Evolutionary conservation across 2,329 filamentous ascomycete genomes (phyloP), one percentile per base, ranked within the genome.

Genomic region (Aspergillus luchuensis): DNA sequence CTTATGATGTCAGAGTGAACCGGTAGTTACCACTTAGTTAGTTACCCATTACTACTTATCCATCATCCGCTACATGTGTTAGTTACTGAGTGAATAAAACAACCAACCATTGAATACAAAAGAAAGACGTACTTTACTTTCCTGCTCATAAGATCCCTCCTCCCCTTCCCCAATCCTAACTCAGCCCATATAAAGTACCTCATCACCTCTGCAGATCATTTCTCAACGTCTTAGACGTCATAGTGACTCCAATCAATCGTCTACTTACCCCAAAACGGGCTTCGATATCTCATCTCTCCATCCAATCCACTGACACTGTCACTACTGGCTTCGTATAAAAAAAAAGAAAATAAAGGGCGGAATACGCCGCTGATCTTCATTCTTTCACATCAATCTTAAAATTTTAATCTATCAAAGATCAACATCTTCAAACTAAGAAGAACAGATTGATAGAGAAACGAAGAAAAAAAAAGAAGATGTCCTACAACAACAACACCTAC

Each of bases 171-270:
- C 13, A 6, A 17, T 41, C n/a, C 6, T 17, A 17, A 21, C n/a
- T 11, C 39, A 23, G 23, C 21, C 13, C 21, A 28, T 49, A 28
- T 49, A 49, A 49, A 49, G 51, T 54, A 54, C 25, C 38, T 55
- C 10, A 13, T 30, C 19, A 8, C 19, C 85, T 83, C 49, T 87
- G 89, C 51, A 53, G 28, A 52, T 54, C 45, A 17, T 47, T 47
- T n/a, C 36, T 33, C 68, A 38, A 52, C 13, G 15, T 28, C 52
- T 28, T 28, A 55, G 38, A 33, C 52, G 52, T 55, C 52, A 55
- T 55, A 30, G 52, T 55, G 52, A 55, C 52, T 43, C 51, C 36
- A 43, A 36, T 36, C 33, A 43, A 36, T 15, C 33, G 21, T 23
- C 51, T 21, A 21, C 41, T 23, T 45, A 5, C 21, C 41, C 41